These are phyloP conservation scores for Apiospora sp. DNA, from an alignment of 2,329 filamentous ascomycete species.

Conservation along the genomic window DNA sequence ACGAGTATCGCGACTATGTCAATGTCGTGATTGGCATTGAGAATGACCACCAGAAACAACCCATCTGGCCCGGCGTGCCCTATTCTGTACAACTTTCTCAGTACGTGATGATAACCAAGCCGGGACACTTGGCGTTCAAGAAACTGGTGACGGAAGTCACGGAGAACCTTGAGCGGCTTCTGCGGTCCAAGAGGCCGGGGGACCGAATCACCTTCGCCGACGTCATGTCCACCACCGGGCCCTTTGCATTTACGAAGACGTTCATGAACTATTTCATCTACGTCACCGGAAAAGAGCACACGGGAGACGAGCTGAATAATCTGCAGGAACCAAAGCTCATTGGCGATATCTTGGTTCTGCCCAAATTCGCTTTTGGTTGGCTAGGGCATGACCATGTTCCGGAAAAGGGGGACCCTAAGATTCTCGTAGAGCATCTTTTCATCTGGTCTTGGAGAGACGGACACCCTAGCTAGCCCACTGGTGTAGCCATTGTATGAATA, in stretches of 20 bases:
- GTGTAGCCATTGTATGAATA: no score
- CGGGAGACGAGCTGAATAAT: background rate
- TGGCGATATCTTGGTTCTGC: background rate
- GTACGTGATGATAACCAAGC: conserved; percentile 78
- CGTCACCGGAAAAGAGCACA: background rate
- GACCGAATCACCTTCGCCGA: conserved; percentile 16
- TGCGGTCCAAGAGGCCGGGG: no score
- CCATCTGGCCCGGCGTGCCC: conserved; percentile 60
- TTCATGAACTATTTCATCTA: conserved; percentile 10
- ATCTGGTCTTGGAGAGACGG: background rate
- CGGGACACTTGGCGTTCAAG: conserved; percentile 72
- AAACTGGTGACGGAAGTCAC: conserved; percentile 61
- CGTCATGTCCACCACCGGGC: conserved; percentile 17
- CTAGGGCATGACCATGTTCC: background rate
- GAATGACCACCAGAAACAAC: conserved; percentile 59
- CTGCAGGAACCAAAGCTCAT: background rate
- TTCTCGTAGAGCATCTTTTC: background rate
- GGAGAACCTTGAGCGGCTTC: background rate
- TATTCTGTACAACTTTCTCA: conserved; percentile 80
- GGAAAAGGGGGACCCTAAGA: background rate
- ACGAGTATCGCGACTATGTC: no score
- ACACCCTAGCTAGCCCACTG: no score
- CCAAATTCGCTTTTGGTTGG: background rate
- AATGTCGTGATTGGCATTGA: conserved; percentile 70
- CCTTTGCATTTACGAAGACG: conserved; percentile 13